A percentile compares a stretch with the other conserved stretches of the same genome.
Conservation (phyloP, 2,329 filamentous ascomycete species). For the Metarhizium brunneum region DNA sequence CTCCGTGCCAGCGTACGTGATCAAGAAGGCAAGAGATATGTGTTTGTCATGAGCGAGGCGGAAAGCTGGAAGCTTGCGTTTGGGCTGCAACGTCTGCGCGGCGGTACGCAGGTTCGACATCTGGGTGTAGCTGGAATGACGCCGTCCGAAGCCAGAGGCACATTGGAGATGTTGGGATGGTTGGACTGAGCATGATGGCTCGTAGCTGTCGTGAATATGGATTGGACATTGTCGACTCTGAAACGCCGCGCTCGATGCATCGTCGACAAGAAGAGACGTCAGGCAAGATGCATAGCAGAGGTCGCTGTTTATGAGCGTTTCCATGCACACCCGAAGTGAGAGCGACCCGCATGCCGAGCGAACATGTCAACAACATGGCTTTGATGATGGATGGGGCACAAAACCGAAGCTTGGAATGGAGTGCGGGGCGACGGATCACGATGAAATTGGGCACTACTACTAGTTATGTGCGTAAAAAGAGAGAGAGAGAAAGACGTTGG, state of each 20-base stretch:
- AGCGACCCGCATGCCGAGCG: not conserved
- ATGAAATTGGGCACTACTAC: too few relatives aligned
- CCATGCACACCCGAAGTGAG: not conserved
- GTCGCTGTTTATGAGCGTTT: not conserved
- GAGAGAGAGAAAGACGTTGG: too few relatives aligned
- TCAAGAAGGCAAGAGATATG: constrained; percentile 55
- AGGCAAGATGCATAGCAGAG: not conserved
- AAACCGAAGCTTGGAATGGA: too few relatives aligned
- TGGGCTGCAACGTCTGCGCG: constrained; percentile 50
- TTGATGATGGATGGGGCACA: too few relatives aligned
- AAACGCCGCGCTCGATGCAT: not conserved
- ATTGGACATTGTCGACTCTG: not conserved
- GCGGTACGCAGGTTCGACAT: constrained; percentile 50
- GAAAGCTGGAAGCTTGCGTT: constrained; percentile 60
- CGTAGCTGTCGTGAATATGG: not conserved
- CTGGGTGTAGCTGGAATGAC: constrained; percentile 50
- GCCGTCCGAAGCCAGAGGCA: constrained; percentile 41
- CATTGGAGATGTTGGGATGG: constrained; percentile 53
- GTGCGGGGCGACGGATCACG: too few relatives aligned
- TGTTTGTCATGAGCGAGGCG: constrained; percentile 55
- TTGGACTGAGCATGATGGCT: constrained; percentile 8
- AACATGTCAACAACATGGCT: not conserved
- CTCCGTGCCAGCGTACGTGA: constrained; percentile 56
- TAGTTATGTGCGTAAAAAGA: too few relatives aligned
- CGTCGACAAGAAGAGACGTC: not conserved